phyloP scores from a whole-genome alignment of 805 yeast species.

The Ogataea nonfermentans region DNA sequence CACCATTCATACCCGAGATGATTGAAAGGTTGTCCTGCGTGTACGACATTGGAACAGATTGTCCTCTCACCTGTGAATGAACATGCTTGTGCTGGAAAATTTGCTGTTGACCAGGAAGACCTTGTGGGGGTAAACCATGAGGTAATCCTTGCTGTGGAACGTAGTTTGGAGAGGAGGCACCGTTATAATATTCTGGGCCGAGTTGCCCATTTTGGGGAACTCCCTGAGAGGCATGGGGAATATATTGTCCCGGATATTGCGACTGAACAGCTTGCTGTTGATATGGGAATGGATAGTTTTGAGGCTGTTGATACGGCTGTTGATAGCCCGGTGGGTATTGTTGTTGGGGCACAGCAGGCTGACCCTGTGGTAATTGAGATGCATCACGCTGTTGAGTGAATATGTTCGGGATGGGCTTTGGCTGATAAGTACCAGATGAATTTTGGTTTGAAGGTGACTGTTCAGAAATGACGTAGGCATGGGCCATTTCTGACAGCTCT shows the following conservation, averaged over 20 bases:
- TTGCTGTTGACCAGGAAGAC: conserved; percentile 32
- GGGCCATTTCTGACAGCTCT: conserved; percentile 34
- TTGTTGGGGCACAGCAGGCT: conserved; percentile 17
- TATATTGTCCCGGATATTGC: not conserved
- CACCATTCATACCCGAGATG: conserved; percentile 21
- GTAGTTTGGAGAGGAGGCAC: conserved; percentile 30
- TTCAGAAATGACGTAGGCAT: conserved; percentile 29
- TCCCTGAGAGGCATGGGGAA: not conserved
- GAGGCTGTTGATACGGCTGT: conserved; percentile 9
- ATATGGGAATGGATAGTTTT: not conserved
- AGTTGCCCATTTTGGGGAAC: too few species aligned
- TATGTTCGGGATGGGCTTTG: conserved; percentile 20
- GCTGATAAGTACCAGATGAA: conserved; percentile 19
- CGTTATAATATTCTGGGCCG: conserved; percentile 13
- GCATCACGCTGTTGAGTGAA: conserved; percentile 24
- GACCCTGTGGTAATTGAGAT: conserved; percentile 8
- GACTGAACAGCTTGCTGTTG: not conserved
- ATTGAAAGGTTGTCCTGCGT: conserved; percentile 25
- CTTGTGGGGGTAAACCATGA: conserved; percentile 36
- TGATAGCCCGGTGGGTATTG: conserved; percentile 12
- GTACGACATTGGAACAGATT: conserved; percentile 27
- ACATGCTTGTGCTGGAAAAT: conserved; percentile 24
- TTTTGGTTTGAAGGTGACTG: conserved; percentile 23
- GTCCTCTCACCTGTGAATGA: conserved; percentile 25
- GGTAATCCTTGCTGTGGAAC: conserved; percentile 32